These are phyloP conservation scores for Scleroderma bovista DNA, from an alignment of 768 basidiomycete species.

Conservation along the genomic window DNA sequence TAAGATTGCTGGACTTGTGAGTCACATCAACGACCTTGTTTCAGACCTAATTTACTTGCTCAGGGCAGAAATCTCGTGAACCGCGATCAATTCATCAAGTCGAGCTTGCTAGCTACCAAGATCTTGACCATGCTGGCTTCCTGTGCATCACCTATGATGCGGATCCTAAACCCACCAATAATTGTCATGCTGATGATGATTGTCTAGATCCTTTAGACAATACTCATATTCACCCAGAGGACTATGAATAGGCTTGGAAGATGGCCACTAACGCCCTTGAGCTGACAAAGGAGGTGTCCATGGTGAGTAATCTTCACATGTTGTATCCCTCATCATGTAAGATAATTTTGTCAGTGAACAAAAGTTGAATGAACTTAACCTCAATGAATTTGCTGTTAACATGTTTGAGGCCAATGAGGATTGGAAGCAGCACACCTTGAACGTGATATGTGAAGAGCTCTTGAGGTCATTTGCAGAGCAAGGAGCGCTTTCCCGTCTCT, in stretches of 20 bases:
- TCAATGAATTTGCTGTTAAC: constrained; percentile 95
- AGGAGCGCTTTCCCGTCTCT: constrained; percentile 62
- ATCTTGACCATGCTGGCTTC: constrained; percentile 93
- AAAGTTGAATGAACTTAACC: constrained; percentile 84
- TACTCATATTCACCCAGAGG: constrained; percentile 95
- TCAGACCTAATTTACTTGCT: neutral
- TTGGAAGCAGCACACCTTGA: constrained; percentile 84
- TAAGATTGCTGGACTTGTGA: constrained; percentile 69
- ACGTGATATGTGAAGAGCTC: constrained; percentile 84
- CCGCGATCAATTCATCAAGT: constrained; percentile 83
- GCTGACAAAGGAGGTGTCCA: constrained; percentile 94
- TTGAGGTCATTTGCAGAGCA: constrained; percentile 74
- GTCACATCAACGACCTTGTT: constrained; percentile 18
- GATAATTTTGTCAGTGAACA: constrained; percentile 70
- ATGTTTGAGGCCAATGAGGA: constrained; percentile 79
- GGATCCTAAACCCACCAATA: constrained; percentile 56
- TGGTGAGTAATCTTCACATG: constrained; percentile 86
- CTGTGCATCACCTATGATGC: constrained; percentile 76
- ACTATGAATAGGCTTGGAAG: constrained; percentile 95
- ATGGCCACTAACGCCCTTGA: constrained; percentile 98
- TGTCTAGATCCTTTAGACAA: constrained; percentile 86
- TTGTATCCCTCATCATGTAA: constrained; percentile 80
- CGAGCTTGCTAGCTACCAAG: constrained; percentile 71
- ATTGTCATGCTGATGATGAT: constrained; percentile 56
- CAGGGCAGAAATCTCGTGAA: constrained; percentile 87